phyloP scores from a whole-genome alignment of 495 filamentous ascomycete species.

The Aspergillus biplanus region DNA sequence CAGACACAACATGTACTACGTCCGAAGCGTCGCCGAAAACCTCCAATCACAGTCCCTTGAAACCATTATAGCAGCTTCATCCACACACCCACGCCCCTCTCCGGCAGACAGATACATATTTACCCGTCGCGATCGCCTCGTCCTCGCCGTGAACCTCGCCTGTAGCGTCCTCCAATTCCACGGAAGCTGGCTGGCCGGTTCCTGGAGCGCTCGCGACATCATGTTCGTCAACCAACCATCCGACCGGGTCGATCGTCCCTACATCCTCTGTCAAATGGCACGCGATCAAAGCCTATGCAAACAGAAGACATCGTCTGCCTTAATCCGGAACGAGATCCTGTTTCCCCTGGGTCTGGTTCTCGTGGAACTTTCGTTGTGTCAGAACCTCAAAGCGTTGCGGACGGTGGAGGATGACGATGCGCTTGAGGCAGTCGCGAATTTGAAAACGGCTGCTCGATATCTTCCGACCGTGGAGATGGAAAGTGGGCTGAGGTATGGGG shows the following conservation, averaged over 20 bases:
- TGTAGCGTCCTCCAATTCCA: constrained; percentile 41
- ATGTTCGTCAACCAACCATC: constrained; percentile 10
- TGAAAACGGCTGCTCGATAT: constrained; percentile 30
- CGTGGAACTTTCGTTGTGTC: constrained; percentile 41
- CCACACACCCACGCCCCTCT: background rate
- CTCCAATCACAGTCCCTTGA: constrained; percentile 5
- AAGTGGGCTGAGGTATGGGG: constrained; percentile 33
- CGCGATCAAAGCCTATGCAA: too few species aligned
- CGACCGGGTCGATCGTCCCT: too few species aligned
- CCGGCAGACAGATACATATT: constrained; percentile 1
- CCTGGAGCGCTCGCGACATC: constrained; percentile 35
- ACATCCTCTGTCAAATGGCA: too few species aligned
- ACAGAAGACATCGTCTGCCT: background rate
- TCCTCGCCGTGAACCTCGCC: constrained; percentile 35
- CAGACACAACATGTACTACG: constrained; percentile 2
- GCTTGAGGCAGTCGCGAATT: constrained; percentile 23
- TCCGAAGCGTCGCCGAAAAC: background rate
- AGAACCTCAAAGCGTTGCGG: constrained; percentile 25
- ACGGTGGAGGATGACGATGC: constrained; percentile 28
- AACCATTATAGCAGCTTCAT: background rate
- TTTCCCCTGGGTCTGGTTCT: constrained; percentile 37
- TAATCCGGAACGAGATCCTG: constrained; percentile 30
- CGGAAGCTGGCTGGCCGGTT: constrained; percentile 33
- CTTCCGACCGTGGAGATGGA: constrained; percentile 29
- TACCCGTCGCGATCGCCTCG: constrained; percentile 27